Percentiles rank a stretch among this genome's conserved stretches.
Evolutionary conservation across 345 rosid species (phyloP).

Genomic region (Citrus maxima): DNA sequence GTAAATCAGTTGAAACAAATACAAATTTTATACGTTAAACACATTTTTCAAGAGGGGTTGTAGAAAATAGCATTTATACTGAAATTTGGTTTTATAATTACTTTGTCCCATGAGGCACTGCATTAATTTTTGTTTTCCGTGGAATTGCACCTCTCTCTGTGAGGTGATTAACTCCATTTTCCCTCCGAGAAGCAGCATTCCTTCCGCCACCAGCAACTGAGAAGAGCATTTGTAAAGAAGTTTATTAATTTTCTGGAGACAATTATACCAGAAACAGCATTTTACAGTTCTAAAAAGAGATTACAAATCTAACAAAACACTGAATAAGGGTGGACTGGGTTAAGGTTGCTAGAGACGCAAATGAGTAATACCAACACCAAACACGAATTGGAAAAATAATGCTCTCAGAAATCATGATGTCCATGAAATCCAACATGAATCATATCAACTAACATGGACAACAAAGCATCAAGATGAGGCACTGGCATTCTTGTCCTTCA

Average conservation of each 20-base stretch:
- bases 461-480: neutral
- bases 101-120: constrained; percentile 39
- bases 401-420: neutral
- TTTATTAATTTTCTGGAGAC: neutral
- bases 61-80: neutral
- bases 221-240: neutral
- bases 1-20: constrained; percentile 12
- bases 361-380: no score
- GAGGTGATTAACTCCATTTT: constrained; percentile 42
- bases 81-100: constrained; percentile 26
- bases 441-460: neutral
- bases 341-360: neutral
- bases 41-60: neutral
- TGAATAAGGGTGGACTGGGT: neutral
- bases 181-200: constrained; percentile 49
- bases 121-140: constrained; percentile 36
- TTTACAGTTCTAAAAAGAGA: neutral
- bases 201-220: constrained; percentile 51
- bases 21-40: neutral
- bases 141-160: constrained; percentile 34
- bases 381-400: neutral
- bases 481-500: neutral
- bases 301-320: neutral
- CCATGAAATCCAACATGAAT: neutral
- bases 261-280: neutral